Conservation (phyloP, 2,329 filamentous ascomycete species). For the Exophiala phaeomuriformis region DNA sequence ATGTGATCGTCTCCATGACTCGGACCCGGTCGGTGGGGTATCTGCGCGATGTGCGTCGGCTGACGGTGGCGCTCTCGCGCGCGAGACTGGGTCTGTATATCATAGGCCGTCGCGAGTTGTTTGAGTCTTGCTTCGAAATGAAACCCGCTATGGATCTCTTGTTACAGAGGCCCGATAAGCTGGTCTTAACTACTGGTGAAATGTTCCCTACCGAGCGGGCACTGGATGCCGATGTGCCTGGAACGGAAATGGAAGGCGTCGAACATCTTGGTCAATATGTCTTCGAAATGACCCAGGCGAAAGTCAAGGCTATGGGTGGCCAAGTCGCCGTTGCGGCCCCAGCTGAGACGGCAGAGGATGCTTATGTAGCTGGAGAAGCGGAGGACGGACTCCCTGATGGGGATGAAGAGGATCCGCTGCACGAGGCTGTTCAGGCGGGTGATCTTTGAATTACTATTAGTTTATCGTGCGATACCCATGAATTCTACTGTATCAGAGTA, state of each 20-base stretch:
- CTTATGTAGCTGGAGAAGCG: slow-evolving; percentile 33
- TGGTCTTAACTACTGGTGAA: slow-evolving; percentile 76
- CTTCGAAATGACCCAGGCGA: slow-evolving; percentile 83
- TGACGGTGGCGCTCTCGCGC: slow-evolving; percentile 90
- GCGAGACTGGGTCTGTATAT: slow-evolving; percentile 88
- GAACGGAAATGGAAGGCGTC: slow-evolving; percentile 73
- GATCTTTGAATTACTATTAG: background rate
- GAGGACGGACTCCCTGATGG: slow-evolving; percentile 34
- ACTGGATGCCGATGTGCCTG: slow-evolving; percentile 9
- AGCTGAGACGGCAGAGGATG: slow-evolving; percentile 31
- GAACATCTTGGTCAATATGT: slow-evolving; percentile 96
- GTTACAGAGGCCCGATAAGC: slow-evolving; percentile 68
- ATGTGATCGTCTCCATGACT: slow-evolving; percentile 88
- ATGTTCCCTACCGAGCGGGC: slow-evolving; percentile 59
- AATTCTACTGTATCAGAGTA: background rate
- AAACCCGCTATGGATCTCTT: slow-evolving; percentile 77
- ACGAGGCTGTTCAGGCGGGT: slow-evolving; percentile 10
- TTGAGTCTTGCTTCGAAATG: slow-evolving; percentile 82
- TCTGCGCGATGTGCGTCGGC: slow-evolving; percentile 80
- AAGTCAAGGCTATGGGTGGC: slow-evolving; percentile 51
- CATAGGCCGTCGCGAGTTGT: slow-evolving; percentile 78
- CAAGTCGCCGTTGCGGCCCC: slow-evolving; percentile 33
- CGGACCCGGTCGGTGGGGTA: slow-evolving; percentile 86
- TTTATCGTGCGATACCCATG: background rate
- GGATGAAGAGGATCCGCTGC: slow-evolving; percentile 30